Evolutionary conservation across 805 yeast species (phyloP).

Genomic region (Candida morakotiae): DNA sequence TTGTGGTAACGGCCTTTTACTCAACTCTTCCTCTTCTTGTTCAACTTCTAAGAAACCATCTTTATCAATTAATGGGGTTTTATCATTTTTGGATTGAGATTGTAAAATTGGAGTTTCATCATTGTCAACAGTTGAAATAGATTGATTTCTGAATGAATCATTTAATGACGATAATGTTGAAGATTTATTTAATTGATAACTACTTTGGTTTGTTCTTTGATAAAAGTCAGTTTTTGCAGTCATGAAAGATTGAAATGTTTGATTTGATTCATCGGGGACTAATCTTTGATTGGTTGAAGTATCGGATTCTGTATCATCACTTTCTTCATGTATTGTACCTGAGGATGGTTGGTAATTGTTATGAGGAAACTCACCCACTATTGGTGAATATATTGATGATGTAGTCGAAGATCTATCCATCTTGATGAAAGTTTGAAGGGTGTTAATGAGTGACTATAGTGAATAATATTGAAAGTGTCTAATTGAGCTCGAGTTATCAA

Average conservation of each 20-base stretch:
- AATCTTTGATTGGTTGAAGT: constrained; percentile 1
- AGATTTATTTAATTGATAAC: background rate
- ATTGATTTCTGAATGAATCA: constrained; percentile 22
- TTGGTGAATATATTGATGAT: constrained; percentile 33
- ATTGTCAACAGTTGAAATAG: constrained; percentile 12
- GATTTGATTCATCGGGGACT: constrained; percentile 15
- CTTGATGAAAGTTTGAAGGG: background rate
- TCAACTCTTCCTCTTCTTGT: background rate
- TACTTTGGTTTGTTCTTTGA: constrained; percentile 12
- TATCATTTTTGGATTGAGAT: constrained; percentile 15
- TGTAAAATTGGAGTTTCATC: constrained; percentile 8
- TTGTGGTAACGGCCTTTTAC: constrained; percentile 20
- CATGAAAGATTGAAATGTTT: constrained; percentile 22
- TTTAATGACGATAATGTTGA: constrained; percentile 26
- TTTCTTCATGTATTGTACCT: constrained; percentile 15
- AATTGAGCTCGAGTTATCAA: too few species aligned
- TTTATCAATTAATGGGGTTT: constrained; percentile 22
- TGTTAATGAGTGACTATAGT: background rate
- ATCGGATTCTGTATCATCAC: constrained; percentile 4
- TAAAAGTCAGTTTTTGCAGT: constrained; percentile 17
- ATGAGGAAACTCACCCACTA: constrained; percentile 14
- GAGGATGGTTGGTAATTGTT: constrained; percentile 10
- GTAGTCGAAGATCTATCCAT: constrained; percentile 10
- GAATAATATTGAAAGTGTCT: background rate
- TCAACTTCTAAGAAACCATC: constrained; percentile 8